A percentile compares a stretch with the other conserved stretches of the same genome.
Evolutionary conservation across 2,329 filamentous ascomycete genomes (phyloP).

Genomic region (Fusarium sambucinum): DNA sequence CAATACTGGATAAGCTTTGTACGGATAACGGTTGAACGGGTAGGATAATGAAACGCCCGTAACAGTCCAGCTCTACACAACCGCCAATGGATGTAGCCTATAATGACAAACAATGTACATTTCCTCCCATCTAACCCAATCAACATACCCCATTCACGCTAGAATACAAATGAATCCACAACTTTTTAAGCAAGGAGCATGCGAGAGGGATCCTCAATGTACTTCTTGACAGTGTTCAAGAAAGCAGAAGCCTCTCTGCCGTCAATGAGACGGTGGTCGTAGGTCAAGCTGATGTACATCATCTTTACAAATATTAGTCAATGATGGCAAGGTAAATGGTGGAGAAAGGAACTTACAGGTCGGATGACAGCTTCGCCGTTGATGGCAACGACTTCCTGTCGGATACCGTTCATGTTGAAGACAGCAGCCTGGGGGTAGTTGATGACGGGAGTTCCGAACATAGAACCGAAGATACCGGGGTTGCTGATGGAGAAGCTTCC

Average conservation of each 20-base stretch:
- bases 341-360: constrained; percentile 47
- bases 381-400: constrained; percentile 66
- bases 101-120: not conserved
- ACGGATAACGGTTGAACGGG: not conserved
- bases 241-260: constrained; percentile 73
- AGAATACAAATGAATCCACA: constrained; percentile 29
- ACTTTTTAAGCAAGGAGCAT: constrained; percentile 60
- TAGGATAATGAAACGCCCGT: constrained; percentile 15
- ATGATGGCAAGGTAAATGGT: fast-evolving
- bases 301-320: constrained; percentile 47
- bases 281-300: constrained; percentile 65
- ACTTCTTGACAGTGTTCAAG: constrained; percentile 52
- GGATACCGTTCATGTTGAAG: constrained; percentile 71
- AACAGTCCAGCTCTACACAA: constrained; percentile 26
- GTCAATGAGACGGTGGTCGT: constrained; percentile 67
- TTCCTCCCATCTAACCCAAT: constrained; percentile 13
- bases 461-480: constrained; percentile 76
- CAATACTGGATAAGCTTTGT: not conserved
- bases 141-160: constrained; percentile 15
- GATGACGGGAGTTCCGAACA: constrained; percentile 74
- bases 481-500: constrained; percentile 84
- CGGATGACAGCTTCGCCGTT: constrained; percentile 64
- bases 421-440: constrained; percentile 77
- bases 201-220: constrained; percentile 58
- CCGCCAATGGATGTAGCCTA: constrained; percentile 31